Evolutionary conservation across 1,284 basidiomycete species (phyloP).

Genomic region (Phlebopus sp.): DNA sequence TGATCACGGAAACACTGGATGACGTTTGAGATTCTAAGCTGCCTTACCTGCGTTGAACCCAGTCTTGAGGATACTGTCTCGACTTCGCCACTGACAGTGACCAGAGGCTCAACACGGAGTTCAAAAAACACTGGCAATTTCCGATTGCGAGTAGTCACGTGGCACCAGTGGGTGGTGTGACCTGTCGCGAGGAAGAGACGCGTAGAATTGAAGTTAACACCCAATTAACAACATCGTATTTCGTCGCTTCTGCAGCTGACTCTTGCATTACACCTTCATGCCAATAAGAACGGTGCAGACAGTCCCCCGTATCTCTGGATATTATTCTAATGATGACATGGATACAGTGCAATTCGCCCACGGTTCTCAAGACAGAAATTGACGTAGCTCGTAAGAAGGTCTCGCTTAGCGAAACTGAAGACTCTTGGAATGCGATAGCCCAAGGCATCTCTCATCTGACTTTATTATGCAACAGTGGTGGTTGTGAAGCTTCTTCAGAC

Average conservation of each 20-base stretch:
- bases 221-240: too few relatives aligned
- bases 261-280: slow-evolving; percentile 22
- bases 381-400: slow-evolving; percentile 45
- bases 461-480: slow-evolving; percentile 57
- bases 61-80: slow-evolving; percentile 16
- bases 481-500: slow-evolving; percentile 53
- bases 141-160: slow-evolving; percentile 26
- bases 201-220: too few relatives aligned
- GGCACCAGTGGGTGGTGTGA: slow-evolving; percentile 17
- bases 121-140: slow-evolving; percentile 21
- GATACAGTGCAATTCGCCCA: slow-evolving; percentile 34
- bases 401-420: slow-evolving; percentile 69
- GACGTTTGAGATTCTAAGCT: slow-evolving; percentile 1
- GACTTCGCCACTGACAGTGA: slow-evolving; percentile 11
- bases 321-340: slow-evolving; percentile 4
- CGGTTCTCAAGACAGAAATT: slow-evolving; percentile 39
- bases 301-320: too few relatives aligned
- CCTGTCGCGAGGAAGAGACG: slow-evolving; percentile 27
- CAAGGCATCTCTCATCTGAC: slow-evolving; percentile 52
- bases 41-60: slow-evolving; percentile 26
- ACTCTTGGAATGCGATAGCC: slow-evolving; percentile 78
- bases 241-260: too few relatives aligned
- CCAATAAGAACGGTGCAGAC: slow-evolving; percentile 28
- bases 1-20: neutral
- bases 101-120: slow-evolving; percentile 18